Conservation (phyloP, 441 rosid species). For the Gossypium lobatum region DNA sequence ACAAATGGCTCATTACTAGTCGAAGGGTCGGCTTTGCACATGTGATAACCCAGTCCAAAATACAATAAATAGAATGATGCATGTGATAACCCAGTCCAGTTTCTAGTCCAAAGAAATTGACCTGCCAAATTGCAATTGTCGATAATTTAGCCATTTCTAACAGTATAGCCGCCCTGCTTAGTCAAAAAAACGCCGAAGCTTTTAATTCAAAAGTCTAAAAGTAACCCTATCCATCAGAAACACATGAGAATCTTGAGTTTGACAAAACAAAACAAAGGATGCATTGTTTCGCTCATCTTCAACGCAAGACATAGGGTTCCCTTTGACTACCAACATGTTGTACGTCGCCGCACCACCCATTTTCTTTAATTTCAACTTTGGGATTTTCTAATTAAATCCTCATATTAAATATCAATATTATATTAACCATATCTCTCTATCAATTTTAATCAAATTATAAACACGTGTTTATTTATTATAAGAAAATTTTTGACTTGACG, state of each 20-base stretch:
- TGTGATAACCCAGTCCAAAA: neutral
- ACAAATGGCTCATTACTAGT: neutral
- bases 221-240: neutral
- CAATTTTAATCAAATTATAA: too few species aligned
- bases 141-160: neutral
- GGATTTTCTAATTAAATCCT: too few species aligned
- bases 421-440: neutral
- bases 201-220: neutral
- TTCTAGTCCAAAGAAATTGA: too few species aligned
- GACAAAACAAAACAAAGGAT: neutral
- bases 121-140: too few species aligned
- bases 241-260: neutral
- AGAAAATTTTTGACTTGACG: too few species aligned
- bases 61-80: neutral
- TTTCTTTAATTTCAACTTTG: too few species aligned
- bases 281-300: neutral
- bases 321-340: neutral
- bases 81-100: neutral
- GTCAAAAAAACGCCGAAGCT: constrained; percentile 9
- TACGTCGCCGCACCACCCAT: neutral
- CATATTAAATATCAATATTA: too few species aligned
- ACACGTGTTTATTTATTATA: too few species aligned
- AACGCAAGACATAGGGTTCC: neutral
- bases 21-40: neutral
- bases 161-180: neutral